A percentile compares a stretch with the other conserved stretches of the same genome.
These are phyloP conservation scores for Candida berthetii DNA, from an alignment of 805 yeast genomes.

Conservation along the genomic window DNA sequence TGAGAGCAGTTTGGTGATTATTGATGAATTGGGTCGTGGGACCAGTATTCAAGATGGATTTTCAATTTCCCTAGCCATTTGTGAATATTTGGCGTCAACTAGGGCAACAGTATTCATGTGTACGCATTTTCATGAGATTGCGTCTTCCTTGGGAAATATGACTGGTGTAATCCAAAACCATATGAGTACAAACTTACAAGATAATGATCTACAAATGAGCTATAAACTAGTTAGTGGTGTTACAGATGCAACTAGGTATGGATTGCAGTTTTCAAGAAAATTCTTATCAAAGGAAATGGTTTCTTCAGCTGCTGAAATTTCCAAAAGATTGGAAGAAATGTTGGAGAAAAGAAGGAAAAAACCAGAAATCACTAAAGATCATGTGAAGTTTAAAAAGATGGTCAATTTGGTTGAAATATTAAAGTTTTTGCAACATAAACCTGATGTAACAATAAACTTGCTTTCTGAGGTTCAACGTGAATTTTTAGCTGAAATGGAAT, in stretches of 20 bases:
- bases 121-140: conserved; percentile 39
- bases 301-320: conserved; percentile 21
- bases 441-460: conserved; percentile 8
- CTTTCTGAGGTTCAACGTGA: conserved; percentile 20
- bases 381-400: conserved; percentile 8
- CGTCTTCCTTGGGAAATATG: conserved; percentile 25
- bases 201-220: conserved; percentile 20
- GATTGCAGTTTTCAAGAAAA: conserved; percentile 20
- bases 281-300: conserved; percentile 21
- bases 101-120: conserved; percentile 30
- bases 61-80: conserved; percentile 39
- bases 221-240: conserved; percentile 21
- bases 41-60: conserved; percentile 46
- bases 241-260: conserved; percentile 23
- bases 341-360: conserved; percentile 3
- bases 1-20: conserved; percentile 29
- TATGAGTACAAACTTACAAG: conserved; percentile 23
- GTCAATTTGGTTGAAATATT: conserved; percentile 21
- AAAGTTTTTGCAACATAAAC: conserved; percentile 9
- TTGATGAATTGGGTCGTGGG: conserved; percentile 56
- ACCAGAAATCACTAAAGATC: not conserved
- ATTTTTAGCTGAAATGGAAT: conserved; percentile 9
- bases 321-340: conserved; percentile 8
- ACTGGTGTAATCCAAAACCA: conserved; percentile 30
- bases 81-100: conserved; percentile 27